Evolutionary conservation across 2,329 filamentous ascomycete species (phyloP).

Genomic region (Thermothelomyces thermophilus): DNA sequence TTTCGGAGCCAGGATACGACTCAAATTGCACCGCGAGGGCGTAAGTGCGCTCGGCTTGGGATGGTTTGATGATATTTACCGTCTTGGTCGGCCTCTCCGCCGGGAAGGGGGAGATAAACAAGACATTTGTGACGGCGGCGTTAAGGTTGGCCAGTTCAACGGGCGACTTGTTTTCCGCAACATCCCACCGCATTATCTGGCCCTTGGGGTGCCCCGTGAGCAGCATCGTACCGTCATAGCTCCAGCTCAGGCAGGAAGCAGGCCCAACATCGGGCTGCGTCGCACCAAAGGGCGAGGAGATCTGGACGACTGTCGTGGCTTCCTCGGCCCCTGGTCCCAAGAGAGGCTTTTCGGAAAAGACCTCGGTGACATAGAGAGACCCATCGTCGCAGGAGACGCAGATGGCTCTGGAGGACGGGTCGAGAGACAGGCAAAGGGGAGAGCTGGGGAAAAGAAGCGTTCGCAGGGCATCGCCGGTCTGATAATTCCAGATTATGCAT

Average conservation of each 20-base stretch:
- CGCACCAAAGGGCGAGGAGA: conserved; percentile 47
- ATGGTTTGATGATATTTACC: conserved; percentile 71
- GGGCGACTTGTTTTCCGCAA: conserved; percentile 61
- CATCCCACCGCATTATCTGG: conserved; percentile 73
- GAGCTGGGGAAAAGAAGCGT: conserved; percentile 73
- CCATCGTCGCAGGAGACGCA: conserved; percentile 78
- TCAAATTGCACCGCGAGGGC: conserved; percentile 59
- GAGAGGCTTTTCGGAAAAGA: conserved; percentile 52
- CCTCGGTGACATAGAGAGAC: conserved; percentile 70
- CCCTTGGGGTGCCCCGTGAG: conserved; percentile 77
- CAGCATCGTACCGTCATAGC: conserved; percentile 74
- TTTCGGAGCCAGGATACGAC: conserved; percentile 33
- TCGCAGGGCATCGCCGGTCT: conserved; percentile 66
- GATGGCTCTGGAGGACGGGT: conserved; percentile 76
- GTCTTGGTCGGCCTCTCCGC: conserved; percentile 40
- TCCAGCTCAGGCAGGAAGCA: conserved; percentile 62
- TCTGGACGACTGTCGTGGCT: conserved; percentile 52
- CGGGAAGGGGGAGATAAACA: conserved; percentile 59
- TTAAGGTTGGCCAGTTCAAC: conserved; percentile 66
- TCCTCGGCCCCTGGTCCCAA: conserved; percentile 48
- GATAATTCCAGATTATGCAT: conserved; percentile 89
- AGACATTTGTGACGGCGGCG: conserved; percentile 73
- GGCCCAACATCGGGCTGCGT: conserved; percentile 59
- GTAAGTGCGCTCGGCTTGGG: conserved; percentile 58
- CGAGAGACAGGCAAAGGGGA: conserved; percentile 67